These are phyloP conservation scores for Pseudocercospora pini-densiflorae DNA, from an alignment of 2,329 filamentous ascomycete genomes.

Conservation along the genomic window DNA sequence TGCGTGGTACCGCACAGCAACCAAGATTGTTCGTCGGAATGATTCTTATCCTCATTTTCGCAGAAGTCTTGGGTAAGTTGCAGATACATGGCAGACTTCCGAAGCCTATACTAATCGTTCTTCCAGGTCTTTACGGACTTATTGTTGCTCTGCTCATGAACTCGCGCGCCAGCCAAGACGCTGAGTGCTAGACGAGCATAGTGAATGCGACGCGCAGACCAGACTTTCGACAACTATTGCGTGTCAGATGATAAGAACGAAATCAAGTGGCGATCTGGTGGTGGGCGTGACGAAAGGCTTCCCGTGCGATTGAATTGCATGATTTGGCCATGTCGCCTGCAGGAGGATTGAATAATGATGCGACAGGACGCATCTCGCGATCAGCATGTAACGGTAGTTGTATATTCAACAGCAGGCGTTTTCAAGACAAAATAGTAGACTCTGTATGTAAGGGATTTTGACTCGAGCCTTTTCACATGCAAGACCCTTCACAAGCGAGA, in stretches of 20 bases:
- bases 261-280: background rate
- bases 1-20: constrained; percentile 83
- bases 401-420: constrained; percentile 31
- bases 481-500: background rate
- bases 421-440: constrained; percentile 24
- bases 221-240: constrained; percentile 33
- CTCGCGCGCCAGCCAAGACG: constrained; percentile 69
- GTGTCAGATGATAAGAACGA: constrained; percentile 11
- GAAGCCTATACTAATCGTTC: constrained; percentile 21
- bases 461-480: background rate
- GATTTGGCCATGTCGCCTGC: background rate
- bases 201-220: constrained; percentile 52
- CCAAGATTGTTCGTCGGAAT: constrained; percentile 92
- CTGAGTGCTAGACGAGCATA: constrained; percentile 66
- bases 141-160: constrained; percentile 99
- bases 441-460: constrained; percentile 23
- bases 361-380: constrained; percentile 14
- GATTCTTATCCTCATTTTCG: constrained; percentile 99
- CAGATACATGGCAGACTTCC: background rate
- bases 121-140: constrained; percentile 90
- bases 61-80: constrained; percentile 89
- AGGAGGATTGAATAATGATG: constrained; percentile 20
- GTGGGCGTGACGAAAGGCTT: background rate
- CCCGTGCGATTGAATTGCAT: background rate
- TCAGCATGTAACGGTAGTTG: constrained; percentile 33